Base-by-base conservation (phyloP, 768 basidiomycete genomes). In the Macrolepiota albuminosa region DNA sequence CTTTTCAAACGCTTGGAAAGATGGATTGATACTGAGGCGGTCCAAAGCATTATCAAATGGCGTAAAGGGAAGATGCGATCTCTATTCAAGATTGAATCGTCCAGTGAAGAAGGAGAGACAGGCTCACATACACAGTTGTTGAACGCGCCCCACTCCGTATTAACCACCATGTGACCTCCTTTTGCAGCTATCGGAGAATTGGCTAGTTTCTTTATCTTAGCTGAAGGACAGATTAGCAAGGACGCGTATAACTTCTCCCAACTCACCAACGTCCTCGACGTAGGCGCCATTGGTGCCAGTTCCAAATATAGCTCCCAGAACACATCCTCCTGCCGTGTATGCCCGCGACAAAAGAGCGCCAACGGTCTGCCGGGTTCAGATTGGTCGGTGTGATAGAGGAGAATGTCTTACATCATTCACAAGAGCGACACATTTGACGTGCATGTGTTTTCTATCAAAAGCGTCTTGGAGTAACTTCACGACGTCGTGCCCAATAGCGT, bases 221-320 rank as follows among this genome's bases (percentile, higher is more conserved):
- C 80, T 81, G 40, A 1, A 24, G 31, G 16, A 40, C 34, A 34
- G 7, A 33, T 60, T 39, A 53, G 24, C 18, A 46, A 13, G n/a
- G 31, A 45, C 6, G 21, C 48, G 18, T 7, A 9, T 24, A 10
- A 34, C 47, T 34, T 10, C 26, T 33, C n/a, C 14, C 14, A 39
- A 67, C 78, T 67, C 60, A 82, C 81, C 72, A 34, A 95, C 77
- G 64, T 90, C 81, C 71, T 98, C 96, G 52, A 99, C 84, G 73
- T 97, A 99, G 11, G 97, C 97, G 34, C 97, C 97, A 69, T 99
- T 99, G 6, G 97, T 98, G 18, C 97, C 97, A 0, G 97, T 99
- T 29, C 97, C 97, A 70, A 98, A 98, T 67, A 98, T 98, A 57
- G 89, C 89, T 50, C 89, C 91, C 37, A 95, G 83, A 16, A 94